These are phyloP conservation scores for Parietaria judaica DNA, from an alignment of 306 rosid genomes.

Conservation along the genomic window DNA sequence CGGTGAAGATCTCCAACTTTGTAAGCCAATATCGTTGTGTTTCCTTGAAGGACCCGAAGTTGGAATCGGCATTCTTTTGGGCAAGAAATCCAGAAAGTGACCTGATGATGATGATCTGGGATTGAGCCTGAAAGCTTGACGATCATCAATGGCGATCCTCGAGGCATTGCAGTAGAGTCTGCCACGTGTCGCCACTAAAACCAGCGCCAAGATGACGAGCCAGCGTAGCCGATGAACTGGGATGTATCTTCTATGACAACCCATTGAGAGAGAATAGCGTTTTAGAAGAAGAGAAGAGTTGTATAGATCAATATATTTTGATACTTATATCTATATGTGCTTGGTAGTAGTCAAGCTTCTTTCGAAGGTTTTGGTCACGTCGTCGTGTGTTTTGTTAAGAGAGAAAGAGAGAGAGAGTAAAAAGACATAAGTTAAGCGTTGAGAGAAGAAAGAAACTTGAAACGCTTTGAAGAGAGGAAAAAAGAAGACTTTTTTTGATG, in stretches of 20 bases:
- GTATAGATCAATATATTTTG: neutral
- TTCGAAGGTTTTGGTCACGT: neutral
- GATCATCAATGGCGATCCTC: conserved; percentile 23
- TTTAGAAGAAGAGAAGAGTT: neutral
- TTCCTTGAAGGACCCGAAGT: conserved; percentile 91
- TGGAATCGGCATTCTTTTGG: conserved; percentile 63
- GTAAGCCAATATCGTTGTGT: conserved; percentile 74
- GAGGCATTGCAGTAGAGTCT: conserved; percentile 33
- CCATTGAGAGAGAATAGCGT: conserved; percentile 27
- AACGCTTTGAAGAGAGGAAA: conserved; percentile 31
- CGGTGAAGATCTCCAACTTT: conserved; percentile 39
- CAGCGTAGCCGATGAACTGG: conserved; percentile 20
- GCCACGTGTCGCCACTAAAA: conserved; percentile 31
- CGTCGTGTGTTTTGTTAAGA: neutral
- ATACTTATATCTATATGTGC: neutral
- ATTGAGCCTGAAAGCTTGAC: conserved; percentile 44
- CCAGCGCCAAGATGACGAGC: conserved; percentile 18
- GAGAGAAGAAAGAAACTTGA: conserved; percentile 40
- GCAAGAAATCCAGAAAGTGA: conserved; percentile 76
- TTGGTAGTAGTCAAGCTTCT: neutral
- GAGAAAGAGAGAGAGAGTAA: conserved; percentile 16
- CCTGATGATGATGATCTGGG: conserved; percentile 48
- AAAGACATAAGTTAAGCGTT: conserved; percentile 25
- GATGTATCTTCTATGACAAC: conserved; percentile 32
- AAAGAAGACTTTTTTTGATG: conserved; percentile 36